Percentiles rank a stretch among this genome's conserved stretches.
Evolutionary conservation across 345 rosid genomes (phyloP).

Genomic region (Gossypium bickii): DNA sequence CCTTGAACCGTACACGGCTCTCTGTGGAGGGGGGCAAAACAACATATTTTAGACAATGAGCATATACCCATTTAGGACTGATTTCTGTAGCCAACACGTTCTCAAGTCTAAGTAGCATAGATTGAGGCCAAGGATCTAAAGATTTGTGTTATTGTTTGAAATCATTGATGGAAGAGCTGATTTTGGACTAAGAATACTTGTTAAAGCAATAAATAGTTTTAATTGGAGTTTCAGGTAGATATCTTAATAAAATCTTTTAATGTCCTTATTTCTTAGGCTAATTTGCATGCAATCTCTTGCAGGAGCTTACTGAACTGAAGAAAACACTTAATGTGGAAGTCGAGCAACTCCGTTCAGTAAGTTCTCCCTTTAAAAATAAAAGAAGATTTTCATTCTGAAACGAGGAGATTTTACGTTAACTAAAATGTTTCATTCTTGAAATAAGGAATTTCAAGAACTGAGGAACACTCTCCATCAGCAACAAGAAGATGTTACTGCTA

Average conservation of each 20-base stretch:
- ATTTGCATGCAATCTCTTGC: conserved; percentile 16
- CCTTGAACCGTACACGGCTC: too few relatives aligned
- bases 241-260: not conserved
- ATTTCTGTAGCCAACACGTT: not conserved
- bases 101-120: not conserved
- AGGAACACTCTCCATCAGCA: conserved; percentile 22
- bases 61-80: not conserved
- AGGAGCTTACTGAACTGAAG: conserved; percentile 65
- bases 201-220: not conserved
- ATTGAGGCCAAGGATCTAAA: not conserved
- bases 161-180: not conserved
- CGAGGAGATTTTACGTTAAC: not conserved
- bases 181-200: not conserved
- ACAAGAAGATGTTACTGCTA: conserved; percentile 22
- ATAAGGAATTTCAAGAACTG: conserved; percentile 32
- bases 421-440: not conserved
- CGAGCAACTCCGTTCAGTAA: conserved; percentile 59
- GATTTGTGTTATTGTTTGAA: not conserved
- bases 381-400: not conserved
- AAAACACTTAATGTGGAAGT: conserved; percentile 57
- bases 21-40: too few relatives aligned
- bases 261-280: not conserved
- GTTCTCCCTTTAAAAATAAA: conserved; percentile 11
- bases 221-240: not conserved
- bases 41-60: not conserved